A percentile compares a stretch with the other conserved stretches of the same genome.
These are phyloP conservation scores for Rhizoclosmatium globosum DNA, from an alignment of 192 early-diverging fungal genomes.

Conservation along the genomic window DNA sequence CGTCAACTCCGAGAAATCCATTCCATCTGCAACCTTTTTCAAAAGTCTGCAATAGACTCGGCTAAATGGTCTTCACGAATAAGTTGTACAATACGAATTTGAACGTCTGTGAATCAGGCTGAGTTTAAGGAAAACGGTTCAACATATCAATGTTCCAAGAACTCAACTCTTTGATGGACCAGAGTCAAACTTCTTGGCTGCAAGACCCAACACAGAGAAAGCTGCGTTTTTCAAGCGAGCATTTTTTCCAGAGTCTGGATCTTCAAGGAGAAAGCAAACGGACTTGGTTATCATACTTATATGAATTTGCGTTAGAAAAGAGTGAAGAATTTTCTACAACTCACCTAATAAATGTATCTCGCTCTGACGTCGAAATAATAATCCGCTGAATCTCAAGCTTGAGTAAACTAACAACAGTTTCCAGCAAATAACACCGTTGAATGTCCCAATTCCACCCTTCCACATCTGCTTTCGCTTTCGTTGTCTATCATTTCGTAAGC, in stretches of 20 bases:
- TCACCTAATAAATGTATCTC: constrained; percentile 72
- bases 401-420: constrained; percentile 58
- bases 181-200: constrained; percentile 81
- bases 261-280: constrained; percentile 75
- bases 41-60: constrained; percentile 57
- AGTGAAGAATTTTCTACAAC: background rate
- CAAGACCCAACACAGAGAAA: constrained; percentile 77
- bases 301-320: background rate
- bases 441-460: constrained; percentile 30
- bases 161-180: constrained; percentile 64
- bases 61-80: constrained; percentile 60
- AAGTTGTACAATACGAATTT: constrained; percentile 46
- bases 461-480: constrained; percentile 38
- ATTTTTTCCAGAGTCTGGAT: constrained; percentile 72
- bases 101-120: constrained; percentile 25
- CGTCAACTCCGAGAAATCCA: constrained; percentile 33
- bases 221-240: constrained; percentile 61
- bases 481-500: background rate
- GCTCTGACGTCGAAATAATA: constrained; percentile 74
- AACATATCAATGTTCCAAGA: constrained; percentile 14
- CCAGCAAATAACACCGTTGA: constrained; percentile 65
- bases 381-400: constrained; percentile 73
- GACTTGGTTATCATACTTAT: constrained; percentile 59
- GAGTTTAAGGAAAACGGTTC: constrained; percentile 14
- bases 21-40: constrained; percentile 28